phyloP scores from a whole-genome alignment of 2,329 filamentous ascomycete species.

The Harringtonia lauricola region DNA sequence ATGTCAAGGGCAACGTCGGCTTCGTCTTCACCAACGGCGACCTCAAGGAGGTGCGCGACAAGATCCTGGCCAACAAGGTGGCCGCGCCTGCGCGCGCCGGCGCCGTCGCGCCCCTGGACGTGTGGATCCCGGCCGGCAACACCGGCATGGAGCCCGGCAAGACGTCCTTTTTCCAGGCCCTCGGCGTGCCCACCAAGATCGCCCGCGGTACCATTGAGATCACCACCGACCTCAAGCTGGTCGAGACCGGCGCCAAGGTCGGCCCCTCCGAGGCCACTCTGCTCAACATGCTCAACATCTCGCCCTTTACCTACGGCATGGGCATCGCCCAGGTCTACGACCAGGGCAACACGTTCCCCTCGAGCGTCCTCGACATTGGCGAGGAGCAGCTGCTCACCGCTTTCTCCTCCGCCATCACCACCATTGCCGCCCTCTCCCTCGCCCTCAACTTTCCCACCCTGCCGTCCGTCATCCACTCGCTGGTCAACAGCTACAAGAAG shows the following conservation, averaged over 20 bases:
- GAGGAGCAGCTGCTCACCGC: slow-evolving; percentile 87
- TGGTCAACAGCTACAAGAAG: slow-evolving; percentile 99
- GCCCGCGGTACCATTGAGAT: slow-evolving; percentile 99
- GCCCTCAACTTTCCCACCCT: slow-evolving; percentile 92
- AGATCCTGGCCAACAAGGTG: slow-evolving; percentile 94
- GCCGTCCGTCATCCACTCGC: slow-evolving; percentile 89
- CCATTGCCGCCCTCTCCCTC: slow-evolving; percentile 85
- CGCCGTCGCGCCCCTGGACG: slow-evolving; percentile 86
- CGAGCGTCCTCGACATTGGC: slow-evolving; percentile 81
- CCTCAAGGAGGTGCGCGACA: slow-evolving; percentile 83
- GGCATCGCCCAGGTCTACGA: slow-evolving; percentile 95
- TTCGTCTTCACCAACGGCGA: slow-evolving; percentile 99
- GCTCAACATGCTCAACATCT: slow-evolving; percentile 99
- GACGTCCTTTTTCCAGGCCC: slow-evolving; percentile 99
- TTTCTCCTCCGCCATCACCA: slow-evolving; percentile 70
- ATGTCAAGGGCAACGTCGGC: slow-evolving; percentile 95
- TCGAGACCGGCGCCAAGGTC: slow-evolving; percentile 87
- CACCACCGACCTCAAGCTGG: slow-evolving; percentile 92
- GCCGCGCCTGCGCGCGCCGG: slow-evolving; percentile 96
- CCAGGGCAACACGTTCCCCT: slow-evolving; percentile 83
- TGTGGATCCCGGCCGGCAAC: slow-evolving; percentile 95
- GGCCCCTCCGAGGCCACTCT: slow-evolving; percentile 97
- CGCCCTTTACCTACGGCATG: slow-evolving; percentile 99
- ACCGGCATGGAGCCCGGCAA: slow-evolving; percentile 99
- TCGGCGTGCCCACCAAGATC: slow-evolving; percentile 99